These are phyloP conservation scores for Claviceps pusilla DNA, from an alignment of 2,329 filamentous ascomycete species.

Conservation along the genomic window DNA sequence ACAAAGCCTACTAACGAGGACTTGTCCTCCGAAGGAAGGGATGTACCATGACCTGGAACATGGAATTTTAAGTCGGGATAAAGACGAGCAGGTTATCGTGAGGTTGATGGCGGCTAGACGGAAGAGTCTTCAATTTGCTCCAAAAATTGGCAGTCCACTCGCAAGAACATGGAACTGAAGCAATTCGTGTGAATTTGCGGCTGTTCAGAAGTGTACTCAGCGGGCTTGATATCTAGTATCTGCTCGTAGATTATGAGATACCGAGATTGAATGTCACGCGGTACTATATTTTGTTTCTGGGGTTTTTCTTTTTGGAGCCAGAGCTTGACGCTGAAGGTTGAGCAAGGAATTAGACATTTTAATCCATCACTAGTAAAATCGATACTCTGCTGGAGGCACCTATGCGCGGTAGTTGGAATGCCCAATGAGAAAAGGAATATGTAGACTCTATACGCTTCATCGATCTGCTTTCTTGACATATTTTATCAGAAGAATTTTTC, in stretches of 20 bases:
- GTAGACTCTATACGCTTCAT: background rate
- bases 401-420: background rate
- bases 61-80: conserved; percentile 31
- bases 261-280: background rate
- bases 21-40: conserved; percentile 38
- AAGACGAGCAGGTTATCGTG: conserved; percentile 42
- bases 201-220: background rate
- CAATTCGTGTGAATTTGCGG: background rate
- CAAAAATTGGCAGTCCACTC: conserved; percentile 59
- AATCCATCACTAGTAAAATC: background rate
- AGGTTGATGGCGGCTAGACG: conserved; percentile 56
- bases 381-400: too few species aligned
- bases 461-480: background rate
- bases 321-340: background rate
- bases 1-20: conserved; percentile 31
- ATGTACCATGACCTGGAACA: conserved; percentile 24
- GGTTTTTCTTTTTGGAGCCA: background rate
- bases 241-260: background rate
- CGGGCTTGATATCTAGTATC: background rate
- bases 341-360: background rate
- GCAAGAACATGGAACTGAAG: conserved; percentile 36
- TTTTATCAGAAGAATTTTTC: too few species aligned
- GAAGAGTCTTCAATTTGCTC: conserved; percentile 66
- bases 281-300: background rate
- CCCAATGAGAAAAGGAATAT: background rate